Evolutionary conservation across 2,329 filamentous ascomycete species (phyloP), one percentile per base, ranked within the genome.

Genomic region (Pseudogymnoascus sp.): DNA sequence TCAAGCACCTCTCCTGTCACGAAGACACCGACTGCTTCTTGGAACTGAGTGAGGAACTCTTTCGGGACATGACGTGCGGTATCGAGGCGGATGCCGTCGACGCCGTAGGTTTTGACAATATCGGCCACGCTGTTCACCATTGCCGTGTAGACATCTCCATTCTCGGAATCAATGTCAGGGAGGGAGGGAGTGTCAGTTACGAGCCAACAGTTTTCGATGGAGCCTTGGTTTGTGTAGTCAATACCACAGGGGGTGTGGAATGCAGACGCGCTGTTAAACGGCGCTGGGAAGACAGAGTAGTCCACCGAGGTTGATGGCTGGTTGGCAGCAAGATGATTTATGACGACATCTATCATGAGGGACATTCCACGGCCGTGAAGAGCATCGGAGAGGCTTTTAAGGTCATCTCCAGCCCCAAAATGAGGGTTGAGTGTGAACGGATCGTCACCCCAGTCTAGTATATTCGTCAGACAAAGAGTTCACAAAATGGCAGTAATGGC

Each of bases 201-300:
- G 25, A 81, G 73, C 80, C 81, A 83, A 70, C 82, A 81, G 29
- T 55, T 55, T 55, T 55, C 48, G 27, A 55, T 7, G 3, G 48
- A 55, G 1, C 71, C 75, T 65, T 83, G 76, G 68, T 86, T 73
- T 35, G 72, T 69, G 73, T 85, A 86, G 71, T 87, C 70, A 59
- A 84, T 77, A 2, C 68, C 68, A 72, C 87, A 90, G 68, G 80
- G 82, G 1, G 78, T 44, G 70, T 90, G 85, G 73, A 83, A 90
- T 67, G 85, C 85, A 21, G 77, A 78, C 13, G 77, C 29, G 80
- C 58, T 73, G 71, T 87, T 80, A 68, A 87, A 84, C 6, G 83
- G 80, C 17, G 77, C 73, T 5, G 48, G 48, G 51, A 81, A 79
- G n/a, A 73, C 68, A 62, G 74, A 76, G 69, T 85, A 87, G 70